Conservation (phyloP, 1,284 basidiomycete species). For the Irpex sp. region DNA sequence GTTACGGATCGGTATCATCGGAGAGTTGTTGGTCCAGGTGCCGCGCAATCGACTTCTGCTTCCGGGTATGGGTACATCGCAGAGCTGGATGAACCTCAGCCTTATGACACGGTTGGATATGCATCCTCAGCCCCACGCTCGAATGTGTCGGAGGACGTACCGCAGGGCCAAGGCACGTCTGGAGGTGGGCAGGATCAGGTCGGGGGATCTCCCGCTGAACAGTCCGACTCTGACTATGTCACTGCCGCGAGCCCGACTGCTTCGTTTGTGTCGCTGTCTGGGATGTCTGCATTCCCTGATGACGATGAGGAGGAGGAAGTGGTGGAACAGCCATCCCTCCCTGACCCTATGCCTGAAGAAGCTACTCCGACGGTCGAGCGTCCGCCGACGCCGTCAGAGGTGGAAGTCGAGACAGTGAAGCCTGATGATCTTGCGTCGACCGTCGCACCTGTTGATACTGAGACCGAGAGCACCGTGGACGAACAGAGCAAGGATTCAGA, state of each 20-base stretch:
- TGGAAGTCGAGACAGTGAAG: background rate
- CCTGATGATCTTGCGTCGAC: background rate
- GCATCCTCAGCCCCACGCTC: background rate
- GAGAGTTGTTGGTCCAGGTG: background rate
- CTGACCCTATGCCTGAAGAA: background rate
- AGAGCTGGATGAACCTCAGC: background rate
- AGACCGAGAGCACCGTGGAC: background rate
- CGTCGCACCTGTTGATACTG: background rate
- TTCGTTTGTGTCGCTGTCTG: constrained; percentile 6
- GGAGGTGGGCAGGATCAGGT: background rate
- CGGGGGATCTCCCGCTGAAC: background rate
- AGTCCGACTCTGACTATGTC: background rate
- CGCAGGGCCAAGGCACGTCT: background rate
- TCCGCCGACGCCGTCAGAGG: background rate
- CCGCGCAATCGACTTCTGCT: background rate
- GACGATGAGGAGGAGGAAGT: constrained; percentile 5
- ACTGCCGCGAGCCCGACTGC: constrained; percentile 2
- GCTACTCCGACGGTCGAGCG: background rate
- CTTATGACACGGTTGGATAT: background rate
- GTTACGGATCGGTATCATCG: background rate
- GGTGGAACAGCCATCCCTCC: background rate
- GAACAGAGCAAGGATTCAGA: background rate
- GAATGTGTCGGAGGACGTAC: background rate
- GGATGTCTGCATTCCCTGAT: background rate
- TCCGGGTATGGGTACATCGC: background rate